Base-by-base conservation (phyloP, 2,329 filamentous ascomycete genomes). In the Hymenoscyphus salicellus region DNA sequence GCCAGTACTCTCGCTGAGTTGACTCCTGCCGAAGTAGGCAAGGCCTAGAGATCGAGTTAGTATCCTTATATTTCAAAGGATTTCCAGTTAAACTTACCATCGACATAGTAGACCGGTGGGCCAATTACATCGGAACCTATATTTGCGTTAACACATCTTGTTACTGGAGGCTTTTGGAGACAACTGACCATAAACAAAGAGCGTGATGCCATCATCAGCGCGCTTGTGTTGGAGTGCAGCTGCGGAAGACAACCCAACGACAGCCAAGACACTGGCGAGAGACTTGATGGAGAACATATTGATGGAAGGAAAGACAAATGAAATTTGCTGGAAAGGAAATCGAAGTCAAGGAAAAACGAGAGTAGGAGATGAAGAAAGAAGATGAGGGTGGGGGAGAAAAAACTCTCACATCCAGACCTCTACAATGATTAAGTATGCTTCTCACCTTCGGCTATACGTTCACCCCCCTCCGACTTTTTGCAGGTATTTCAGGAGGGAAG, bases 11-110 rank as follows among this genome's bases (percentile, higher is more conserved):
- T 69, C 6, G 66, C 56, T 5, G 69, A 71, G 26, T 64, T 58
- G 3, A n/a, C 17, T 11, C 4, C n/a, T 1, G 28, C 75, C 76
- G 38, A 76, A 70, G 60, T 77, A 78, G n/a, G 75, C 76, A 55
- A 72, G 65, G 2, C 74, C 75, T 77, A 43, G 16, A 41, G 52
- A 56, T 14, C 8, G 3, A 23, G 55, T 56, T 49, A 58, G 26
- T 26, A 43, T 46, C 16, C 30, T 2, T 20, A n/a, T 14, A 28
- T 32, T 55, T 11, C 46, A 3, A 6, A 52, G n/a, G 11, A 43
- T 20, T 55, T n/a, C 23, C 23, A 11, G 33, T 41, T 62, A 55
- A 32, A 63, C 72, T 68, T 62, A 77, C 76, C 75, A 67, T 77
- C 74, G 16, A 71, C 72, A 62, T 76, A 76, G 65, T 75, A 76